These are phyloP conservation scores for Helicocarpus griseus DNA, from an alignment of 2,329 filamentous ascomycete genomes.

Conservation along the genomic window DNA sequence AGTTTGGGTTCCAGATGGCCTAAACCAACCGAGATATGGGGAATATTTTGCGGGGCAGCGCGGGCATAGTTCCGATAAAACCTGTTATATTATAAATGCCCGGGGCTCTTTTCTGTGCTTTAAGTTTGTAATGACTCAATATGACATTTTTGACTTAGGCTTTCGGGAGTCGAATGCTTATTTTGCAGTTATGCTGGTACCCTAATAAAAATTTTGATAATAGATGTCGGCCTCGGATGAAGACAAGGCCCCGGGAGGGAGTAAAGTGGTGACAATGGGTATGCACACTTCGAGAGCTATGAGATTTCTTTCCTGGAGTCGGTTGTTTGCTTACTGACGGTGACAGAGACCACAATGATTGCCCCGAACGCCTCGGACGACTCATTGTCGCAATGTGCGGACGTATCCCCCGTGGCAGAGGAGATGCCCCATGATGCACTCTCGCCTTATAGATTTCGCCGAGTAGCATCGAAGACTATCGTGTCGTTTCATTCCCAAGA, in stretches of 20 bases:
- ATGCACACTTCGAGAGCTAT: too few relatives aligned
- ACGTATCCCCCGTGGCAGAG: background rate
- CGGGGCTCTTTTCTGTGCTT: background rate
- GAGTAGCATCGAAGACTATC: constrained; percentile 27
- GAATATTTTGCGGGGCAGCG: background rate
- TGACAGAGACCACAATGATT: background rate
- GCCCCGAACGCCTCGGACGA: constrained; percentile 1
- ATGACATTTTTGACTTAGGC: background rate
- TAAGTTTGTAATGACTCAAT: background rate
- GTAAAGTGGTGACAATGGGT: background rate
- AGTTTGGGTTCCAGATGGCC: background rate
- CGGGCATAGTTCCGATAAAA: background rate
- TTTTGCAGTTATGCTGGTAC: background rate
- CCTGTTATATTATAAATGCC: background rate
- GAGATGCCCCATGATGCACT: background rate
- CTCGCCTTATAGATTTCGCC: constrained; percentile 20
- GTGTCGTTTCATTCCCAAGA: constrained; percentile 27
- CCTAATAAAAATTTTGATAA: background rate
- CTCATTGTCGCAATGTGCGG: background rate
- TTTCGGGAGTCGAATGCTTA: background rate
- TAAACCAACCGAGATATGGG: background rate
- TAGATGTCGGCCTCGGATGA: background rate
- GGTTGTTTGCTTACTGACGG: background rate
- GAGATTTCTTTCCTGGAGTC: background rate
- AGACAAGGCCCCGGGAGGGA: background rate